Percentiles rank a stretch among this genome's conserved stretches.
Conservation (phyloP, 2,329 filamentous ascomycete genomes). For the Botrytis pseudocinerea region DNA sequence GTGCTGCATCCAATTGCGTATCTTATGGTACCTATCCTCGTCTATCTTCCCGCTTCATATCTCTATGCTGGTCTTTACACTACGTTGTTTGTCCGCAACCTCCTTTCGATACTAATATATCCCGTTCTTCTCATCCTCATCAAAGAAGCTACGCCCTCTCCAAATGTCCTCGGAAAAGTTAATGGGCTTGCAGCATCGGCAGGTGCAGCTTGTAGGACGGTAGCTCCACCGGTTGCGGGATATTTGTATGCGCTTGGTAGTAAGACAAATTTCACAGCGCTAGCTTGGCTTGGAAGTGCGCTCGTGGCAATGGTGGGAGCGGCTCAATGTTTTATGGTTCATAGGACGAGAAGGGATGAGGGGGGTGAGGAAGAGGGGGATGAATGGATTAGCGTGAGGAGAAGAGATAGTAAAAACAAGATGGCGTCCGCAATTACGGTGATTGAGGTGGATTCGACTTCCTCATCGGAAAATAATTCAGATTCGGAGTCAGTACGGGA, state of each 20-base stretch:
- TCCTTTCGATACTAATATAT: constrained; percentile 63
- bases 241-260: constrained; percentile 63
- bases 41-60: constrained; percentile 52
- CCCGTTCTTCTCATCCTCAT: constrained; percentile 66
- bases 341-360: constrained; percentile 26
- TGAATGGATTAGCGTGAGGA: background rate
- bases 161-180: constrained; percentile 59
- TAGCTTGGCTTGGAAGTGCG: constrained; percentile 65
- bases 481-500: background rate
- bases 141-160: constrained; percentile 63
- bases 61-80: constrained; percentile 59
- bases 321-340: constrained; percentile 56
- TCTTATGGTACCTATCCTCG: constrained; percentile 58
- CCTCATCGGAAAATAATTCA: background rate
- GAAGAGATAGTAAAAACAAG: background rate
- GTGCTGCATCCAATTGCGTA: constrained; percentile 63
- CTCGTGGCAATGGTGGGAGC: constrained; percentile 57
- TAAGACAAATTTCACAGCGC: constrained; percentile 57
- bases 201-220: constrained; percentile 65
- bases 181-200: constrained; percentile 67
- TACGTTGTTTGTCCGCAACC: constrained; percentile 51
- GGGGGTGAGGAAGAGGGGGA: constrained; percentile 24
- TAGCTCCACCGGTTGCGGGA: constrained; percentile 64
- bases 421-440: background rate
- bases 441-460: constrained; percentile 12